These are phyloP conservation scores for Umbelopsis isabellina DNA, from an alignment of 192 early-diverging fungal species.

Conservation along the genomic window DNA sequence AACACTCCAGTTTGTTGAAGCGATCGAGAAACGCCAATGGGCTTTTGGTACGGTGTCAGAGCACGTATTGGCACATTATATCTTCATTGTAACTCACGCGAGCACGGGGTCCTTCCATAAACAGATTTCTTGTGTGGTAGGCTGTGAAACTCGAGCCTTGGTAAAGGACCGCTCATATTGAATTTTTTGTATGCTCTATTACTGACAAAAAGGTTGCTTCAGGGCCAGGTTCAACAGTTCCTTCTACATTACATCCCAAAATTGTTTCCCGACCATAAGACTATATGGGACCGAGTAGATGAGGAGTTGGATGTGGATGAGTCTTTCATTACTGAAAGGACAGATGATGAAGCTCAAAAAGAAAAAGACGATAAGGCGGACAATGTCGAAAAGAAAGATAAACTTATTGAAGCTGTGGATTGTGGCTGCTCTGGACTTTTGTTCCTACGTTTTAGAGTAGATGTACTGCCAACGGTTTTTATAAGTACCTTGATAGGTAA, in stretches of 20 bases:
- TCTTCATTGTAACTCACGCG: too few species aligned
- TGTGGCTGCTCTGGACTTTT: constrained; percentile 50
- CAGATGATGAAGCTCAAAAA: not conserved
- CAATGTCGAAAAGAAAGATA: constrained; percentile 3
- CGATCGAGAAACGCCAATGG: constrained; percentile 32
- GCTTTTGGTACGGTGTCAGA: constrained; percentile 23
- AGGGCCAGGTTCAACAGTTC: constrained; percentile 37
- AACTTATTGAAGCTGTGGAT: constrained; percentile 50
- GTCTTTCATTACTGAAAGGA: not conserved
- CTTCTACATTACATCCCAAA: constrained; percentile 29
- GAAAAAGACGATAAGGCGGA: not conserved
- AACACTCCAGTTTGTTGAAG: constrained; percentile 37
- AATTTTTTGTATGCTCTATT: not conserved
- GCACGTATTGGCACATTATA: too few species aligned
- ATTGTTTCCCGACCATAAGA: constrained; percentile 28
- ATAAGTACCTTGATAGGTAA: constrained; percentile 46
- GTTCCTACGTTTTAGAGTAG: constrained; percentile 50
- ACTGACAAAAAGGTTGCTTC: not conserved
- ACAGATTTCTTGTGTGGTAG: constrained; percentile 29
- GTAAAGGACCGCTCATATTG: constrained; percentile 20
- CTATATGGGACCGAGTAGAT: constrained; percentile 37
- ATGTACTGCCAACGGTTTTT: constrained; percentile 46
- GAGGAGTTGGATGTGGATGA: constrained; percentile 35
- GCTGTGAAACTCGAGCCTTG: constrained; percentile 38
- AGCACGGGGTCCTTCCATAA: not conserved